Base-by-base conservation (phyloP, 2,329 filamentous ascomycete genomes). In the Xylaria sp. region DNA sequence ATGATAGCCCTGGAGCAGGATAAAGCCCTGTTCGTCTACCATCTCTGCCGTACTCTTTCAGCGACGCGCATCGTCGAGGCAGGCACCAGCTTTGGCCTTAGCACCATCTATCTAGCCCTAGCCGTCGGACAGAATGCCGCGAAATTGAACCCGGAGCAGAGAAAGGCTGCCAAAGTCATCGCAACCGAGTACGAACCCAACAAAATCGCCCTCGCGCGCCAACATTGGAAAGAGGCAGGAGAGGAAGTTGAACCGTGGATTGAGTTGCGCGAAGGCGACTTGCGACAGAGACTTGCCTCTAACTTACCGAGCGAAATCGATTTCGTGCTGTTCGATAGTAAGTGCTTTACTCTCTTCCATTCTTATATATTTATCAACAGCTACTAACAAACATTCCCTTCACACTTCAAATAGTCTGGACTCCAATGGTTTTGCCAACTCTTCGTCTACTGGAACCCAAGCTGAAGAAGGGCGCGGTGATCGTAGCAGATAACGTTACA, bases 321-420 rank as follows among this genome's bases (percentile, higher is more conserved):
- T 68, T 79, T 90, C 23, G 71, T 90, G 18, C 77, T 89, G 28
- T 79, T 90, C 30, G 88, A 90, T 72, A 90, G 88, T 90, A 76
- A 80, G 87, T 83, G 41, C 34, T 8, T 18, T 25, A 34, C 12
- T 23, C n/a, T 15, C n/a, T 28, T 50, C 15, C n/a, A 10, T n/a
- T 12, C 7, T 45, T 5, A 56, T n/a, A 6, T 7, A 18, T 4
- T 13, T 9, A 25, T n/a, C 18, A 1, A 20, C 18, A 18, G 8
- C 12, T 8, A n/a, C 43, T 15, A 7, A 46, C 28, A 36, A 23
- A 5, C 36, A 30, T 23, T 57, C 30, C 32, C 65, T 41, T 56
- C 13, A 4, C 8, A 41, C 12, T 45, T 7, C n/a, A 23, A 52
- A 45, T 20, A 89, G 86, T 89, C 60, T 89, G 86, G 86, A 82